Base-by-base conservation (phyloP, 2,329 filamentous ascomycete genomes). In the Penicillium thymicola region DNA sequence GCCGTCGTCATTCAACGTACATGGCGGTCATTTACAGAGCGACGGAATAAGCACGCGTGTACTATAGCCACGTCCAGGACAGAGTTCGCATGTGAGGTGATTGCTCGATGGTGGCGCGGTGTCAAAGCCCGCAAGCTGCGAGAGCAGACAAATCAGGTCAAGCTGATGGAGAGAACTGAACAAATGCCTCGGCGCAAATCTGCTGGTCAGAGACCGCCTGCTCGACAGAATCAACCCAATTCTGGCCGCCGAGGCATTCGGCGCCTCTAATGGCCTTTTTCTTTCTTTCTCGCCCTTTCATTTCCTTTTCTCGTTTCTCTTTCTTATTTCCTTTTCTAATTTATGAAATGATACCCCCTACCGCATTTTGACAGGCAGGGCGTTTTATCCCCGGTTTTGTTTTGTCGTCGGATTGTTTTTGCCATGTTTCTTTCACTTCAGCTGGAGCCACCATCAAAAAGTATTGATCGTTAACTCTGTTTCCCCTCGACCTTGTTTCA, bases 1-100 rank as follows among this genome's bases (percentile, higher is more conserved):
- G 82, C 83, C 0, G 67, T 73, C 2, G 73, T 74, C 0, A 77
- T 87, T 16, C 84, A 87, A 65, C 72, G 73, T 16, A 75, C 75
- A 7, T 86, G 79, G 73, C 79, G 83, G 54, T 62, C 60, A 23
- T 63, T 60, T 13, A 55, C 66, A 9, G 41, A 57, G 23, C 51
- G 42, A 23, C 66, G 64, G 21, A 57, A 65, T 34, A n/a, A 52
- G 3, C 42, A 60, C n/a, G 65, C 59, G 37, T 66, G 64, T 28
- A 46, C 37, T 11, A 44, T 68, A 59, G 76, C 77, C 2, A 68
- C 65, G 72, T 75, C 5, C 65, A 77, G 30, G 72, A 79, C 44
- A 64, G 70, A 37, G 63, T 83, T 59, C 73, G 76, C 58, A 54
- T 70, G 69, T 44, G 52, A 51, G 7, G 67, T 70, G 11, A 75